These are phyloP conservation scores for Hymenoscyphus fraxineus DNA, from an alignment of 2,329 filamentous ascomycete species.

Conservation along the genomic window DNA sequence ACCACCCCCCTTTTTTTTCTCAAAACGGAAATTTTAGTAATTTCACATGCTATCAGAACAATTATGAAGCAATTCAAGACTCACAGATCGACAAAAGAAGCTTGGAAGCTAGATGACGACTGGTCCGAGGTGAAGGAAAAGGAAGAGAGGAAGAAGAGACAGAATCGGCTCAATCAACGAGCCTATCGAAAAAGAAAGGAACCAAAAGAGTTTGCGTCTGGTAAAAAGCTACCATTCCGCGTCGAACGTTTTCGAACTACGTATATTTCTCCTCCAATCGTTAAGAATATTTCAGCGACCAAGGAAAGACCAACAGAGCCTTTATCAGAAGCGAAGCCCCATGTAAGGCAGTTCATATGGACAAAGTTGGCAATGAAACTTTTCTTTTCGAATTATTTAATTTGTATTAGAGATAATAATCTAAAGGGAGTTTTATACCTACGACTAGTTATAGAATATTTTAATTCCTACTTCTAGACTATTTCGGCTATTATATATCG, in stretches of 20 bases:
- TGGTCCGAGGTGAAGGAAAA: slow-evolving; percentile 65
- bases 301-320: not conserved
- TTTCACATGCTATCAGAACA: not conserved
- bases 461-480: too few relatives aligned
- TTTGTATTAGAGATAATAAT: too few relatives aligned
- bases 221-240: slow-evolving; percentile 13
- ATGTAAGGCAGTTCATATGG: too few relatives aligned
- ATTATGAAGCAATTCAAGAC: not conserved
- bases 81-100: not conserved
- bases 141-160: slow-evolving; percentile 64
- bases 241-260: slow-evolving; percentile 19
- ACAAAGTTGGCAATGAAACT: too few relatives aligned
- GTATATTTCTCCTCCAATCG: slow-evolving; percentile 6
- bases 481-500: too few relatives aligned
- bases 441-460: too few relatives aligned
- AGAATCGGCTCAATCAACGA: slow-evolving; percentile 69
- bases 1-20: not conserved
- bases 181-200: slow-evolving; percentile 23
- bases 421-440: too few relatives aligned
- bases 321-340: not conserved
- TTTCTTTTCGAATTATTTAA: too few relatives aligned
- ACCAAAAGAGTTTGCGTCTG: slow-evolving; percentile 5
- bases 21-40: slow-evolving; percentile 12
- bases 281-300: not conserved
- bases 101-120: slow-evolving; percentile 43